Evolutionary conservation across 2,329 filamentous ascomycete species (phyloP).

Genomic region (Aspergillus sergii): DNA sequence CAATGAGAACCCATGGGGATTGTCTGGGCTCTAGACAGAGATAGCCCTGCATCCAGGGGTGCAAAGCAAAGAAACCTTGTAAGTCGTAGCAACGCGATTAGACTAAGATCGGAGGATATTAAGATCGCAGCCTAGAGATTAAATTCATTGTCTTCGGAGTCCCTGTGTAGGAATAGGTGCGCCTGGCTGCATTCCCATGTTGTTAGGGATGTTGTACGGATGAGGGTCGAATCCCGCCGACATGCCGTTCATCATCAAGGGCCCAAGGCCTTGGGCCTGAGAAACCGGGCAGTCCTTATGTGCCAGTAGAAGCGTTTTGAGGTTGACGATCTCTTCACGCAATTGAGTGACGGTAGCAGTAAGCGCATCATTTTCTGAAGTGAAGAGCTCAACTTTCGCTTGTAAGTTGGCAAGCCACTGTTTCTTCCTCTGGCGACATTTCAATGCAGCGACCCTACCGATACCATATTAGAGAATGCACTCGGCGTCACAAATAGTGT

Average conservation of each 20-base stretch:
- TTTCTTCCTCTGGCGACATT: conserved; percentile 97
- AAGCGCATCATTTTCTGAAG: conserved; percentile 85
- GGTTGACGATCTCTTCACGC: conserved; percentile 88
- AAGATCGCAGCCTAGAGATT: conserved; percentile 8
- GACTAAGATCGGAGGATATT: conserved; percentile 14
- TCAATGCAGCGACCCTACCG: conserved; percentile 84
- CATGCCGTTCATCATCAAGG: conserved; percentile 46
- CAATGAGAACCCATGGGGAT: conserved; percentile 1
- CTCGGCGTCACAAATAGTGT: not conserved
- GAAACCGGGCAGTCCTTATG: conserved; percentile 97
- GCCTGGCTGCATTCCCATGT: conserved; percentile 46
- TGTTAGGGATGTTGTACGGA: conserved; percentile 45
- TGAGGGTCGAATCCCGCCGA: conserved; percentile 44
- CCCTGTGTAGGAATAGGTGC: conserved; percentile 39
- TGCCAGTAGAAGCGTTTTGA: conserved; percentile 88
- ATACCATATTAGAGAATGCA: not conserved
- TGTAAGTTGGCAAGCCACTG: conserved; percentile 97
- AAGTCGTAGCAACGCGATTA: not conserved
- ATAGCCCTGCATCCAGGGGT: conserved; percentile 7
- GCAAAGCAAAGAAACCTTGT: conserved; percentile 9
- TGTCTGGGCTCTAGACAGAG: conserved; percentile 15
- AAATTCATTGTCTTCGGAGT: conserved; percentile 35
- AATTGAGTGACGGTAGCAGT: conserved; percentile 80
- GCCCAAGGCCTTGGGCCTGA: conserved; percentile 73
- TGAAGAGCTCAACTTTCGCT: conserved; percentile 90